Evolutionary conservation across 1,284 basidiomycete genomes (phyloP).

Genomic region (Anthracocystis walkeri): DNA sequence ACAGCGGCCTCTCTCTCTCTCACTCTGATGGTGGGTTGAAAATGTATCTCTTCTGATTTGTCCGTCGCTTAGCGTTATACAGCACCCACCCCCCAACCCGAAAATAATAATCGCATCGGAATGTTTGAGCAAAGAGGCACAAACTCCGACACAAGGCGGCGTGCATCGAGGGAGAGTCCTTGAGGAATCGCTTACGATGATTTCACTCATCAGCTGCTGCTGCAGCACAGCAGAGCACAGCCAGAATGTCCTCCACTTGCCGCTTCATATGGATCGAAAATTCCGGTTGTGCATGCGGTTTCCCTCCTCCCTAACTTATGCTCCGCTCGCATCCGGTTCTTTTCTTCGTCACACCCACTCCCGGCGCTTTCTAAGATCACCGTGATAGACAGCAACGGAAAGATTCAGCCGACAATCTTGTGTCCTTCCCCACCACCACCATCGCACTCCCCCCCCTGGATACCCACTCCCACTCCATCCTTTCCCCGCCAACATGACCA

Average conservation of each 20-base stretch:
- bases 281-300: constrained; percentile 14
- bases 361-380: background rate
- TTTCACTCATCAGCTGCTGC: too few species aligned
- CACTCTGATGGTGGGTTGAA: too few species aligned
- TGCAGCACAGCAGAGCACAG: too few species aligned
- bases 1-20: too few species aligned
- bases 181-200: too few species aligned
- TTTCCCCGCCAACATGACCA: constrained; percentile 41
- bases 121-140: too few species aligned
- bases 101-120: too few species aligned
- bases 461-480: background rate
- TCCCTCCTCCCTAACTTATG: background rate
- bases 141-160: too few species aligned
- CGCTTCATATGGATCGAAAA: background rate
- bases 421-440: background rate
- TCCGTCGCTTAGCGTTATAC: too few species aligned
- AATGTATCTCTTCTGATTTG: too few species aligned
- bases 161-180: too few species aligned
- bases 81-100: too few species aligned
- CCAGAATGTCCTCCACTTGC: constrained; percentile 7
- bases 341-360: background rate
- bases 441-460: background rate
- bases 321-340: constrained; percentile 1
- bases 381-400: background rate
- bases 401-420: background rate